A percentile compares a stretch with the other conserved stretches of the same genome.
These are phyloP conservation scores for Ophiostoma sp. DNA, from an alignment of 2,329 filamentous ascomycete genomes.

Conservation along the genomic window DNA sequence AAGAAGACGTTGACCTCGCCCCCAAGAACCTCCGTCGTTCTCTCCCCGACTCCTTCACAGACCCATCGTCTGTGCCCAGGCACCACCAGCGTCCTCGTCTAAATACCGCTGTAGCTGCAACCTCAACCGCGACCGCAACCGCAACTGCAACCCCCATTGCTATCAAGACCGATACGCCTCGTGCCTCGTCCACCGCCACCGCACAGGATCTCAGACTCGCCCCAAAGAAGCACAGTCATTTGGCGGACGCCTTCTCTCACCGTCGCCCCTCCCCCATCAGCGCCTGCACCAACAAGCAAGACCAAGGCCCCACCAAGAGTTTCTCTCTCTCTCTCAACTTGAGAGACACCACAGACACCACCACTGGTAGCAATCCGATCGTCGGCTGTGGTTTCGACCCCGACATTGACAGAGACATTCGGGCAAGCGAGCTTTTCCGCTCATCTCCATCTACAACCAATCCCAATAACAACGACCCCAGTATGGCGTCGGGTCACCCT, in stretches of 20 bases:
- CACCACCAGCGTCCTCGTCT: conserved; percentile 11
- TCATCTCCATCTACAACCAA: neutral
- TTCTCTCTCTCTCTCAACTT: neutral
- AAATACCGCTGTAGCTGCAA: neutral
- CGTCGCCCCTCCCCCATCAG: neutral
- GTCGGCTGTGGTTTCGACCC: conserved; percentile 25
- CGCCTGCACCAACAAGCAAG: neutral
- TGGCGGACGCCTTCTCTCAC: neutral
- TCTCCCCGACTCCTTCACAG: conserved; percentile 7
- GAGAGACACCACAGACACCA: neutral
- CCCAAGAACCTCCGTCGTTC: conserved; percentile 6
- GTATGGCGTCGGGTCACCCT: conserved; percentile 56
- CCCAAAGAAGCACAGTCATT: neutral
- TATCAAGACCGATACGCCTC: neutral
- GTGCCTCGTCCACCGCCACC: conserved; percentile 1
- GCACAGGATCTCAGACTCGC: neutral
- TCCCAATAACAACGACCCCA: conserved; percentile 28
- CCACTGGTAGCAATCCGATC: neutral
- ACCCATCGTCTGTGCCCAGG: conserved; percentile 16
- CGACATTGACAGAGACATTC: conserved; percentile 33
- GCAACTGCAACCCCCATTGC: neutral
- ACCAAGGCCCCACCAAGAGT: conserved; percentile 8
- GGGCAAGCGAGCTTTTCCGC: conserved; percentile 12
- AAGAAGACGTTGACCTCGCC: neutral
- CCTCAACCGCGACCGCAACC: neutral